Conservation (phyloP, 1,139 yeast species). For the Torulaspora pretoriensis region DNA sequence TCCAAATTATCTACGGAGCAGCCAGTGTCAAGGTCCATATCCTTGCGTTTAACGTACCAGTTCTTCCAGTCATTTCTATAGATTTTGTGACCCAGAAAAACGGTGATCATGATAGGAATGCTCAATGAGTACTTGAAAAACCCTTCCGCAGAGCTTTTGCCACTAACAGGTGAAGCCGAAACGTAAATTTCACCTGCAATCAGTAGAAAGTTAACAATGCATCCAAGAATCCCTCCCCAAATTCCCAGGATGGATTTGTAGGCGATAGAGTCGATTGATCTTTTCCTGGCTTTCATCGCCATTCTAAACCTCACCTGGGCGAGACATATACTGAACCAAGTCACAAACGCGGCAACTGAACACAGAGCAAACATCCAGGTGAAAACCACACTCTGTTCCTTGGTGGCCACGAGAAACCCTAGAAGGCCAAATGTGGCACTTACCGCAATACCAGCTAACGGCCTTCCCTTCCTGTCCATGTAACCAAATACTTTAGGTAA, state of each 20-base stretch:
- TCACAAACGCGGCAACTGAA: constrained; percentile 76
- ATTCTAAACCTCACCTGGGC: constrained; percentile 75
- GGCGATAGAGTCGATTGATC: constrained; percentile 45
- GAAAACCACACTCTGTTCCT: constrained; percentile 60
- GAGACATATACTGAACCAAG: constrained; percentile 74
- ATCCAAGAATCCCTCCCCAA: constrained; percentile 47
- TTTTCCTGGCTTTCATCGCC: constrained; percentile 61
- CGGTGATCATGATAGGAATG: constrained; percentile 45
- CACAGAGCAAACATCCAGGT: constrained; percentile 78
- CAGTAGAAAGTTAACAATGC: constrained; percentile 41
- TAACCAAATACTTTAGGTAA: constrained; percentile 68
- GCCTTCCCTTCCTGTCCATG: constrained; percentile 61
- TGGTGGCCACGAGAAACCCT: constrained; percentile 65
- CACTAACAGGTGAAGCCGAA: constrained; percentile 55
- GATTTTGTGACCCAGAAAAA: constrained; percentile 37
- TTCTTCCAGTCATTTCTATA: constrained; percentile 27
- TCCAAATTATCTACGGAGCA: constrained; percentile 47
- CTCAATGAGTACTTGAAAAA: constrained; percentile 50
- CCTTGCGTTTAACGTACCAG: constrained; percentile 37
- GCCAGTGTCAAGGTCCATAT: constrained; percentile 51
- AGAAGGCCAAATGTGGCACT: constrained; percentile 78
- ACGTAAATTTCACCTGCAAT: constrained; percentile 49
- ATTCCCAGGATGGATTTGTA: constrained; percentile 48
- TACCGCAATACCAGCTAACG: constrained; percentile 54
- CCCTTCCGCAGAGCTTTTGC: constrained; percentile 32